Evolutionary conservation across 371 early-diverging fungal genomes (phyloP), one percentile per base, ranked within the genome.

Genomic region (Caulochytrium protostelioides): DNA sequence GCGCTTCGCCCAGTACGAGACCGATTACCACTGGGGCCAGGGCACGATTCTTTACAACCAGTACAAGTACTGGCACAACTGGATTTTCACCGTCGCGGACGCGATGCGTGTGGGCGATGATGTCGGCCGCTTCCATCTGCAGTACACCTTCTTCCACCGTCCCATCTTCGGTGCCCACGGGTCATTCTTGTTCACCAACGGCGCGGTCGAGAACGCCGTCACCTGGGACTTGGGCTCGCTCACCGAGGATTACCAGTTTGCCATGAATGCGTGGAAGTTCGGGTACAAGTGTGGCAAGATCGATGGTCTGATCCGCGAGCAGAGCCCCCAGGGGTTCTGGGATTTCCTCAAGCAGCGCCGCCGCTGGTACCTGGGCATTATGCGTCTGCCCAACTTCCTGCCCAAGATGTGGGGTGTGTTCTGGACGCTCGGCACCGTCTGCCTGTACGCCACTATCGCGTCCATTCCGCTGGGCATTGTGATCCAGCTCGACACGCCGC

Each of bases 11-110:
- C 24, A 35, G 41, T 44, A 43, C 35, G 41, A 41, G 20, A 15
- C 36, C 18, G 31, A 31, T 8, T 43, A 34, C 30, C 16, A 33
- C 30, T 27, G 34, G 35, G 44, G 44, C 22, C 44, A 44, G 22
- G 44, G 44, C 12, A 23, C 32, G 3, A 44, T 44, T 23, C 23
- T 44, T 5, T 44, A 44, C 36, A 44, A 44, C 35, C 42, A 44
- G 30, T 41, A 41, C 25, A 9, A 8, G 25, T 41, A 34, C 27
- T 41, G 42, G 41, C 28, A 20, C 8, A 41, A 41, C 35, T 17
- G 7, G 23, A 16, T 41, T 19, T 41, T 39, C 28, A 34, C 41
- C 15, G 41, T 41, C 18, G 41, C 39, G 3, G 41, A 41, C 23
- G 41, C 34, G 15, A 20, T 41, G 9, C 41, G 41, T 14, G 41